Base-by-base conservation (phyloP, 2,329 filamentous ascomycete species). In the Pezicula carpinea region DNA sequence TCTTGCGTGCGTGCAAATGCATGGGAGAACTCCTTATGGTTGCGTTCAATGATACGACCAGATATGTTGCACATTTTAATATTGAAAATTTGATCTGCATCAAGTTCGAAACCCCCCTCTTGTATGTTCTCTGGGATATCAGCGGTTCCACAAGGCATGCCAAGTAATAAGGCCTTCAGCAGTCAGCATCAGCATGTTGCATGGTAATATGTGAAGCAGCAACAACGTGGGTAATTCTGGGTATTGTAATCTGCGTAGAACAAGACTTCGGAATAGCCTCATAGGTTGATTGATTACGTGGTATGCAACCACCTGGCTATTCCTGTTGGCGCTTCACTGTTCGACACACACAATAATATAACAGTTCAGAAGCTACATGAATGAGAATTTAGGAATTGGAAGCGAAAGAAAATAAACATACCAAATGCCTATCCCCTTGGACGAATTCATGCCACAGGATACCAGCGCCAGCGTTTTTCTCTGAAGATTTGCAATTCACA, bases 401-500 rank as follows among this genome's bases (percentile, higher is more conserved):
- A 26, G 23, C 7, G 23, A 6, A 26, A 10, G 11, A 26, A 10
- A 26, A 26, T 26, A 6, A 6, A 26, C 23, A 8, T 26, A 26
- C 23, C 3, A 44, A 18, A 29, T 44, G 38, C 10, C 43, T 19
- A 19, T 44, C 43, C 6, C 19, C 43, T 38, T 38, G 32, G 10
- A 44, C 21, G 22, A 44, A 36, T 14, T 44, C 32, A 38, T 38
- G 10, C 43, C 43, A 44, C 19, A 38, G 13, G 8, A 7, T 26
- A 8, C 32, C 43, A 7, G 5, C 22, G 14, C 14, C 7, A 40
- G 18, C n/a, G n/a, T n/a, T 40, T 23, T 40, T 40, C 41, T n/a
- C 64, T 63, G 49, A 74, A 68, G 8, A 74, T 63, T 40, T 26
- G 17, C 67, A 41, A 72, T 54, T 51, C 71, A 58, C 55, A 77